A percentile compares a stretch with the other conserved stretches of the same genome.
phyloP scores from a whole-genome alignment of 345 rosid species.

The Passiflora organensis region DNA sequence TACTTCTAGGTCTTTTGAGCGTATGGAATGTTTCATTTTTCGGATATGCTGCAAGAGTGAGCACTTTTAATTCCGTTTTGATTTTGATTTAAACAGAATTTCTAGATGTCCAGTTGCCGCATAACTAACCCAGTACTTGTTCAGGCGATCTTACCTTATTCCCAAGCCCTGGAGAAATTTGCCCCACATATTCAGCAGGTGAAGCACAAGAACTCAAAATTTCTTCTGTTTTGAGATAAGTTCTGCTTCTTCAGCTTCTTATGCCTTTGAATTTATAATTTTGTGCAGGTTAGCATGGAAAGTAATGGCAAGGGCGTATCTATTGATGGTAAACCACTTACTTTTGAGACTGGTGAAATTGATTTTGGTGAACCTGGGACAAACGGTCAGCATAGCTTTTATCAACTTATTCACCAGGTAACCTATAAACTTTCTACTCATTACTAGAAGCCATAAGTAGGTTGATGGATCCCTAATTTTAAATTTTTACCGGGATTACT shows the following conservation, averaged over 20 bases:
- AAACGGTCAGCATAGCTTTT: conserved; percentile 97
- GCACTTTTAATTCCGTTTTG: conserved; percentile 17
- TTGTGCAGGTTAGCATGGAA: conserved; percentile 91
- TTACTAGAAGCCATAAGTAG: conserved; percentile 1
- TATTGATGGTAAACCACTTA: conserved; percentile 79
- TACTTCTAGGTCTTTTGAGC: conserved; percentile 78
- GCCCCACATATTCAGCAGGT: conserved; percentile 98
- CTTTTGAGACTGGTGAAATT: conserved; percentile 88
- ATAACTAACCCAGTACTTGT: conserved; percentile 8
- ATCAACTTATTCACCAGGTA: conserved; percentile 99
- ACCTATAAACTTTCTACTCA: background rate
- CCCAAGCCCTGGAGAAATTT: conserved; percentile 93
- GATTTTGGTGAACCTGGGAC: conserved; percentile 99
- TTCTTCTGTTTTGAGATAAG: background rate
- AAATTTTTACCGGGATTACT: no score
- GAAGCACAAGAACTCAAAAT: conserved; percentile 11
- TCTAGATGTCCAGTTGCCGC: conserved; percentile 1
- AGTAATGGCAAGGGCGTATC: conserved; percentile 99
- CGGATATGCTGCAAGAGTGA: conserved; percentile 91
- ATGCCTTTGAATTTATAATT: conserved; percentile 13
- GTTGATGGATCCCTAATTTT: background rate
- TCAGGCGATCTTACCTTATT: conserved; percentile 92
- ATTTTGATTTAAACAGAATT: conserved; percentile 5
- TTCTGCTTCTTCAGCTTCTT: conserved; percentile 1
- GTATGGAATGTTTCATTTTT: conserved; percentile 92